These are phyloP conservation scores for Hericium erinaceus DNA, from an alignment of 768 basidiomycete genomes.

Conservation along the genomic window DNA sequence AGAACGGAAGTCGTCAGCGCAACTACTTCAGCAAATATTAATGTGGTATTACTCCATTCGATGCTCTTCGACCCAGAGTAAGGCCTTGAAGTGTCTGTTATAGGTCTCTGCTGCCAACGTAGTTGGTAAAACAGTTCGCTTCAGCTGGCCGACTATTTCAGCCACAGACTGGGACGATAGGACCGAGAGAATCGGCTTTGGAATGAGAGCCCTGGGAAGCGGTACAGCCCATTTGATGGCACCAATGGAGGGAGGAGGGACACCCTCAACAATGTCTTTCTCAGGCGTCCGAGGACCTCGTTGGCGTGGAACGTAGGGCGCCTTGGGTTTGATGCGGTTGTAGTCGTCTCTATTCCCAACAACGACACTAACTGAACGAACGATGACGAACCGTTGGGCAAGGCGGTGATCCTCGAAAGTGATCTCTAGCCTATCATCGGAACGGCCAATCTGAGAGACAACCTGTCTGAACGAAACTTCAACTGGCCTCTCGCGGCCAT, in stretches of 20 bases:
- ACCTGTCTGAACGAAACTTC: no score
- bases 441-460: conserved; percentile 27
- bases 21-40: no score
- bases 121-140: conserved; percentile 27
- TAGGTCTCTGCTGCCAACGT: conserved; percentile 31
- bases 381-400: conserved; percentile 38
- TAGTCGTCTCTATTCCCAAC: conserved; percentile 40
- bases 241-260: conserved; percentile 5
- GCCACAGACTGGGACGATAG: neutral
- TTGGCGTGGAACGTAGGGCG: conserved; percentile 37
- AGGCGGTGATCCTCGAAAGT: conserved; percentile 38
- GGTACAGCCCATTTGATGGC: neutral
- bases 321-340: conserved; percentile 32
- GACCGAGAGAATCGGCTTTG: neutral
- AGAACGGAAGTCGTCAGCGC: no score
- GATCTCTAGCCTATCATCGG: conserved; percentile 45
- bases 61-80: conserved; percentile 47
- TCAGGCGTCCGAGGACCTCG: conserved; percentile 14
- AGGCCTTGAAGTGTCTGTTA: conserved; percentile 35
- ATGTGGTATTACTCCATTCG: conserved; percentile 14
- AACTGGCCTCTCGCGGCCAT: no score
- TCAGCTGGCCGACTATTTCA: neutral
- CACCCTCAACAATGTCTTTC: conserved; percentile 12
- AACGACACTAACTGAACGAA: conserved; percentile 32
- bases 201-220: neutral